A percentile compares a stretch with the other conserved stretches of the same genome.
These are phyloP conservation scores for Cupressus sempervirens DNA, from an alignment of 75 land plant genomes.

Conservation along the genomic window DNA sequence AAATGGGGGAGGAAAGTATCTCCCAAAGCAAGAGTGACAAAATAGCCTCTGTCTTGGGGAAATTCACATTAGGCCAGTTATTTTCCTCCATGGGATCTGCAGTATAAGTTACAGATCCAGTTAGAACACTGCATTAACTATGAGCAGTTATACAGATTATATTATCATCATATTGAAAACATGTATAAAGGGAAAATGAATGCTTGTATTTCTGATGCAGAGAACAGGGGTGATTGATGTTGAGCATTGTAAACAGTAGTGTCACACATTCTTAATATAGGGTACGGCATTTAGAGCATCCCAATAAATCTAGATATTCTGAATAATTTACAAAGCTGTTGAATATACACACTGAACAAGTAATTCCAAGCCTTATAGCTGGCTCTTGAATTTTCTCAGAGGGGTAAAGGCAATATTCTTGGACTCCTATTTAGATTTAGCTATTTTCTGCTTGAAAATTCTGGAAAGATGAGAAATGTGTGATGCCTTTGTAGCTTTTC, in stretches of 20 bases:
- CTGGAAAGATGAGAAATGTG: constrained; percentile 42
- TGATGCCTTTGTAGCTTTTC: constrained; percentile 42
- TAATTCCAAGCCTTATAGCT: too few relatives aligned
- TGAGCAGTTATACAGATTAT: too few relatives aligned
- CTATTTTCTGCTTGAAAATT: constrained; percentile 47
- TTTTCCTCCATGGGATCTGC: constrained; percentile 46
- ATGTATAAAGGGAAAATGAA: too few relatives aligned
- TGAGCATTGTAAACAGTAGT: too few relatives aligned
- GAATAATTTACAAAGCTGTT: too few relatives aligned
- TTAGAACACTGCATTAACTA: background rate
- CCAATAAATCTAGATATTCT: too few relatives aligned
- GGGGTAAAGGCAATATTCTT: background rate
- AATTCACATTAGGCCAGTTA: constrained; percentile 43
- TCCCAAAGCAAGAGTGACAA: constrained; percentile 35
- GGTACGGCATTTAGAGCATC: too few relatives aligned
- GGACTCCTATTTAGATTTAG: constrained; percentile 35
- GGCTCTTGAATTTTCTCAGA: too few relatives aligned
- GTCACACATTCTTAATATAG: too few relatives aligned
- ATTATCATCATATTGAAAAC: background rate
- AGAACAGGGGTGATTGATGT: too few relatives aligned
- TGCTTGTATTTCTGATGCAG: too few relatives aligned
- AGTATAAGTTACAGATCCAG: background rate
- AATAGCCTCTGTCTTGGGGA: constrained; percentile 55
- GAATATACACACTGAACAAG: too few relatives aligned
- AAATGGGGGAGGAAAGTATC: constrained; percentile 47